Conservation (phyloP, 306 rosid genomes). For the Acacia confusa region DNA sequence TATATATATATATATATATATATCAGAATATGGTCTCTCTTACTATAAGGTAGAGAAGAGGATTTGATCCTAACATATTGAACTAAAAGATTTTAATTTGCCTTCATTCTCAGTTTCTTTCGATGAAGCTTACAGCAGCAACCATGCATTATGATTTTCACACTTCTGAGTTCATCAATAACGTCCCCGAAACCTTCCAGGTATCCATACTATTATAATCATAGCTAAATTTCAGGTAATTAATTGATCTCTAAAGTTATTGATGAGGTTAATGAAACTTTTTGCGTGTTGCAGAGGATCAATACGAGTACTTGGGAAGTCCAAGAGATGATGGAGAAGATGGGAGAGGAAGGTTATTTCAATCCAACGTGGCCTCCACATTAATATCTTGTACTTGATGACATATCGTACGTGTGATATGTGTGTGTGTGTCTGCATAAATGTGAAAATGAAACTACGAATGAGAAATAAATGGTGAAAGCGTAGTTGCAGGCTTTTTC, state of each 20-base stretch:
- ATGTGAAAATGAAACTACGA: conserved; percentile 3
- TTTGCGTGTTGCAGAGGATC: conserved; percentile 26
- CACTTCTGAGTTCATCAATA: conserved; percentile 24
- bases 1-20: neutral
- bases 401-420: neutral
- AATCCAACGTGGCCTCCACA: conserved; percentile 30
- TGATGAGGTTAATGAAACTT: neutral
- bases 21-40: neutral
- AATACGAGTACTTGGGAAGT: conserved; percentile 31
- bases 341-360: conserved; percentile 39
- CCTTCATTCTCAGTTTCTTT: conserved; percentile 49
- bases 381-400: conserved; percentile 6
- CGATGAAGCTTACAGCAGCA: conserved; percentile 69
- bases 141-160: conserved; percentile 50
- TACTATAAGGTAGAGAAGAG: neutral
- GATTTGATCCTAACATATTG: neutral
- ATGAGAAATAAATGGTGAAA: neutral
- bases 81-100: neutral
- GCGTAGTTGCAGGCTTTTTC: neutral
- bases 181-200: conserved; percentile 40
- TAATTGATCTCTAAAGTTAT: no score
- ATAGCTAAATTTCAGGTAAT: neutral
- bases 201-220: conserved; percentile 21
- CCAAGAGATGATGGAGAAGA: conserved; percentile 41
- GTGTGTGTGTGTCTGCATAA: neutral